phyloP scores from a whole-genome alignment of 2,329 filamentous ascomycete species.

The Ophiocordyceps australis region DNA sequence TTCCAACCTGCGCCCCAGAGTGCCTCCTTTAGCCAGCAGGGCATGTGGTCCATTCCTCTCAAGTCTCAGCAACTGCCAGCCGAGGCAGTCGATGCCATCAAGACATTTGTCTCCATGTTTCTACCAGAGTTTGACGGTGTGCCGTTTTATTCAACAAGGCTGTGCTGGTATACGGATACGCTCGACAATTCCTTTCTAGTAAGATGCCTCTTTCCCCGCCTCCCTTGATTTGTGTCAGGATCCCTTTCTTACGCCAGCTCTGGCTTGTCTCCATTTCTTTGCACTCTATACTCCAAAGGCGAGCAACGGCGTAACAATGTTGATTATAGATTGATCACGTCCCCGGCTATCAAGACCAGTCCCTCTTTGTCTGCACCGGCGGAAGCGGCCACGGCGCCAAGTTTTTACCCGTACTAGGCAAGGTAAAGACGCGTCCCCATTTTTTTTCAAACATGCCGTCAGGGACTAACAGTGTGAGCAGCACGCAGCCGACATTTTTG shows the following conservation, averaged over 20 bases:
- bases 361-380: constrained; percentile 14
- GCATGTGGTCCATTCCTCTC: constrained; percentile 13
- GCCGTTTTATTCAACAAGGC: constrained; percentile 9
- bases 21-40: constrained; percentile 10
- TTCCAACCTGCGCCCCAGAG: constrained; percentile 10
- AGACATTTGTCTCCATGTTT: constrained; percentile 7
- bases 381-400: constrained; percentile 17
- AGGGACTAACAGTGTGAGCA: constrained; percentile 1
- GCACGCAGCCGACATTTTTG: constrained; percentile 14
- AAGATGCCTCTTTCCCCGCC: background rate
- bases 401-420: constrained; percentile 14
- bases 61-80: constrained; percentile 3
- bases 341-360: constrained; percentile 9
- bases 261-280: too few species aligned
- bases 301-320: too few species aligned
- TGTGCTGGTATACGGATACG: constrained; percentile 16
- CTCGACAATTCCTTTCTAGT: constrained; percentile 14
- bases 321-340: constrained; percentile 15
- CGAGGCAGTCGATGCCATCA: constrained; percentile 7
- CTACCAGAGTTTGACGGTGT: constrained; percentile 9
- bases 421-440: constrained; percentile 4
- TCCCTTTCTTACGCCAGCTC: too few species aligned
- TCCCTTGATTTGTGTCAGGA: too few species aligned
- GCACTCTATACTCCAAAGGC: too few species aligned
- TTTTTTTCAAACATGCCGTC: background rate